These are phyloP conservation scores for Pythium pyrilobum DNA, from an alignment of 352 stramenopile genomes.

Conservation along the genomic window DNA sequence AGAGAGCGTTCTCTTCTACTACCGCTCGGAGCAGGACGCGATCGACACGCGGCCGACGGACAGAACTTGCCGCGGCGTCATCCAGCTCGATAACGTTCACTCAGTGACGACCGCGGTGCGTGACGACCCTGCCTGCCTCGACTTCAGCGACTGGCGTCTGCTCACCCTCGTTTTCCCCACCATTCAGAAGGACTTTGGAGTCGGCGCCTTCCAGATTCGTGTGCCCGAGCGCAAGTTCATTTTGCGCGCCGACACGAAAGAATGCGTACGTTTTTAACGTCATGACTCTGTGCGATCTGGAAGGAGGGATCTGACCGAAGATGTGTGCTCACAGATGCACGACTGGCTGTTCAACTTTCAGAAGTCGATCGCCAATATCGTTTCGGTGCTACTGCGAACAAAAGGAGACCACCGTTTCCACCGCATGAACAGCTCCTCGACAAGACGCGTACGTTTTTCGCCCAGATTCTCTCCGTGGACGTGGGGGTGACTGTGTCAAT, in stretches of 20 bases:
- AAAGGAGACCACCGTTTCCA: conserved; percentile 51
- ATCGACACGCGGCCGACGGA: conserved; percentile 52
- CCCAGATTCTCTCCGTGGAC: not conserved
- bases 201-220: conserved; percentile 79
- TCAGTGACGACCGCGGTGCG: conserved; percentile 80
- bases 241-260: conserved; percentile 74
- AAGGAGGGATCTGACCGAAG: not conserved
- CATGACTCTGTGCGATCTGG: too few species aligned
- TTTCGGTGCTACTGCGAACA: conserved; percentile 64
- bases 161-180: not conserved
- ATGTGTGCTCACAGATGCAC: conserved; percentile 52
- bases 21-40: conserved; percentile 55
- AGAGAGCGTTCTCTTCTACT: conserved; percentile 80
- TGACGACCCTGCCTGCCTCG: conserved; percentile 1
- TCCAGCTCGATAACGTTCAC: conserved; percentile 77
- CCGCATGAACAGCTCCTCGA: conserved; percentile 44
- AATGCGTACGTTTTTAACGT: conserved; percentile 60
- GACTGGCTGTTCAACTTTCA: conserved; percentile 89
- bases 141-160: not conserved
- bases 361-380: conserved; percentile 85
- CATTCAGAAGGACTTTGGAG: conserved; percentile 76
- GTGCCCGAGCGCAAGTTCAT: conserved; percentile 73
- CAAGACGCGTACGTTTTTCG: conserved; percentile 58
- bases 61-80: conserved; percentile 58
- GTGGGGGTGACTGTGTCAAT: too few species aligned